Evolutionary conservation across 2,329 filamentous ascomycete genomes (phyloP).

Genomic region (Aspergillus udagawae): DNA sequence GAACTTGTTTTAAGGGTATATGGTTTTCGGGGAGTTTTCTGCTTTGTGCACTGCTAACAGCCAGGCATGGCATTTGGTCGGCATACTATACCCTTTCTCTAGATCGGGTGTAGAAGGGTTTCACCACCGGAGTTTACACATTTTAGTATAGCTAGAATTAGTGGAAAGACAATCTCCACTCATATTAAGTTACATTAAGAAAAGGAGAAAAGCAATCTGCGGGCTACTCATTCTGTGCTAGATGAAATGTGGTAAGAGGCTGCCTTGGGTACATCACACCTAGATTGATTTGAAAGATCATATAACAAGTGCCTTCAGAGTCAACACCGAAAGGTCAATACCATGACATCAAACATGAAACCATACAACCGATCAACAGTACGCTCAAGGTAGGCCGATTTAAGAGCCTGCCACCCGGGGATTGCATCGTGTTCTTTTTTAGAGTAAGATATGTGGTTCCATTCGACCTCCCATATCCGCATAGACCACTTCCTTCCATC

Average conservation of each 20-base stretch:
- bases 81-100: neutral
- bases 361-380: neutral
- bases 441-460: neutral
- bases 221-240: neutral
- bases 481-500: constrained; percentile 30
- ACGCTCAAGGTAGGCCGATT: neutral
- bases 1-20: neutral
- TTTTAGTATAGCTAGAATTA: neutral
- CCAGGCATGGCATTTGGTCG: neutral
- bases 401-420: neutral
- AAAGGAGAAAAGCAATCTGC: neutral
- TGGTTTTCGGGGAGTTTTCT: neutral
- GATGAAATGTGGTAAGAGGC: neutral
- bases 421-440: neutral
- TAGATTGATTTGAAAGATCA: neutral
- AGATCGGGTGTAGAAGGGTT: neutral
- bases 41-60: neutral
- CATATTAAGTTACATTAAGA: neutral
- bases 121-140: neutral
- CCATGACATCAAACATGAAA: neutral
- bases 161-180: neutral
- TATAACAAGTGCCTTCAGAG: neutral
- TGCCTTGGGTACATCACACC: neutral
- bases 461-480: constrained; percentile 16
- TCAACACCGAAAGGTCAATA: neutral